Percentiles rank a stretch among this genome's conserved stretches.
Evolutionary conservation across 306 rosid species (phyloP).

Genomic region (Benincasa hispida): DNA sequence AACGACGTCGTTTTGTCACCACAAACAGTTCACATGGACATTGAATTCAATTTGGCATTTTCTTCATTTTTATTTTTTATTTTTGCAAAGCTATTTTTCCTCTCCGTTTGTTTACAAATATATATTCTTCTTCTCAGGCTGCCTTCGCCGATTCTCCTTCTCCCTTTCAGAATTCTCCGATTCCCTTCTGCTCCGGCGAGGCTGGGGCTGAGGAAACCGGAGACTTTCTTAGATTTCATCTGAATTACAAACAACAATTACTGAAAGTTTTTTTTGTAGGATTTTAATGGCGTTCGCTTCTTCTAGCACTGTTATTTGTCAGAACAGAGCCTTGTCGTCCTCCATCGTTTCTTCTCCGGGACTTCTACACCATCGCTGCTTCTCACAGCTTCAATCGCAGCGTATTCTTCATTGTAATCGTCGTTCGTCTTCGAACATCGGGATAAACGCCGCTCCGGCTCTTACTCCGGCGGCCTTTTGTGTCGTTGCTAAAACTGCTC

Average conservation of each 20-base stretch:
- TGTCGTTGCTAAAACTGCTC: constrained; percentile 14
- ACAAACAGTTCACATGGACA: neutral
- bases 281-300: constrained; percentile 27
- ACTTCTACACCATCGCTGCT: constrained; percentile 10
- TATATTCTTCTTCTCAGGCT: neutral
- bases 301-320: constrained; percentile 16
- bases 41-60: neutral
- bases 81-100: neutral
- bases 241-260: neutral
- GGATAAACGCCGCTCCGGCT: constrained; percentile 4
- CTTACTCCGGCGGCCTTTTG: constrained; percentile 11
- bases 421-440: constrained; percentile 6
- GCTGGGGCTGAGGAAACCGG: neutral
- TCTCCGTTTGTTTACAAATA: neutral
- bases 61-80: neutral
- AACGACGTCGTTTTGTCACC: neutral
- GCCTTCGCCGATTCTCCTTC: neutral
- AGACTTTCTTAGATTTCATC: neutral
- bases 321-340: constrained; percentile 19
- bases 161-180: neutral
- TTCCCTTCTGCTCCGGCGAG: neutral
- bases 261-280: neutral
- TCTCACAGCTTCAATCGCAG: neutral
- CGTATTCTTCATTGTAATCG: constrained; percentile 7
- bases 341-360: constrained; percentile 16